Percentiles rank a stretch among this genome's conserved stretches.
Conservation (phyloP, 441 rosid genomes). For the Isatis lusitanica region DNA sequence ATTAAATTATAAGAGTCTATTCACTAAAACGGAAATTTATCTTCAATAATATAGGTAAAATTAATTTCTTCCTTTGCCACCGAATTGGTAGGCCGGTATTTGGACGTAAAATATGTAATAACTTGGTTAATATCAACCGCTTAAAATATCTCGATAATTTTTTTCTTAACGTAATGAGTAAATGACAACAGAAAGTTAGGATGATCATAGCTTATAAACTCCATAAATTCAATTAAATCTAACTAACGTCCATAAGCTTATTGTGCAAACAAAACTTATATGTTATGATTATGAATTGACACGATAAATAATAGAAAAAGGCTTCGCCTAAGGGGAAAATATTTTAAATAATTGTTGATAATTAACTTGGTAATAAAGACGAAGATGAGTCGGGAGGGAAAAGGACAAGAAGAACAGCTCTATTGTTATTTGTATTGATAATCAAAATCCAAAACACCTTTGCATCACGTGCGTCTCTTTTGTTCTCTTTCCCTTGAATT, state of each 20-base stretch:
- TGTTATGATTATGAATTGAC: neutral
- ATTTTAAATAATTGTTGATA: neutral
- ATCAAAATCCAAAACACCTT: conserved; percentile 31
- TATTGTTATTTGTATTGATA: conserved; percentile 9
- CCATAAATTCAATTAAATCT: neutral
- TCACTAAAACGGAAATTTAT: no score
- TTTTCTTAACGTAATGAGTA: no score
- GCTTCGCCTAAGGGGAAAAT: neutral
- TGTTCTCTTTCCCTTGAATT: conserved; percentile 16
- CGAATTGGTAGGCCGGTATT: no score
- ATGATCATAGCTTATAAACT: neutral
- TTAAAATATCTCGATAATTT: no score
- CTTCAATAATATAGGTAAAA: no score
- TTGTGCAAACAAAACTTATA: neutral
- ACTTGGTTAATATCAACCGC: no score
- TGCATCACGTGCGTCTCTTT: conserved; percentile 35
- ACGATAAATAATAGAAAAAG: neutral
- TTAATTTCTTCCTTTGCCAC: no score
- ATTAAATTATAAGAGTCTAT: no score
- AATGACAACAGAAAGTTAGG: neutral
- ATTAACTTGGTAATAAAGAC: conserved; percentile 9
- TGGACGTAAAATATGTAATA: no score
- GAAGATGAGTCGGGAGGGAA: conserved; percentile 1
- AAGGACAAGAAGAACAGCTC: conserved; percentile 30
- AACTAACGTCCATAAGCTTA: conserved; percentile 8